Base-by-base conservation (phyloP, 345 rosid genomes). In the Rubroshorea leprosula region DNA sequence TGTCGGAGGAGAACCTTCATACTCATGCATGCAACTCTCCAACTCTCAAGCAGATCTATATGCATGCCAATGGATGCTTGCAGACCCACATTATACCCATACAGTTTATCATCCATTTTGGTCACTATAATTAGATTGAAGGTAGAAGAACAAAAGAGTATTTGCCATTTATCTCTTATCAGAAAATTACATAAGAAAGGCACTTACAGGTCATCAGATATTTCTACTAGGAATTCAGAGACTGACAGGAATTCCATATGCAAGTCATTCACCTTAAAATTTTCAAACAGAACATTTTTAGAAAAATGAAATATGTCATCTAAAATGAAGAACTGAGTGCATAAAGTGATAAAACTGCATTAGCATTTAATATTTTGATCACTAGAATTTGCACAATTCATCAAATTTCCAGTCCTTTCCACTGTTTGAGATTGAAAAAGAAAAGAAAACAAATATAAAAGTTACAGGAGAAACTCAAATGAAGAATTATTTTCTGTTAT, bases 161-260 rank as follows among this genome's bases (percentile, higher is more conserved):
- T 46, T 24, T 27, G 19, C 22, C n/a, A 4, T 2, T 26, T 12
- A 26, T n/a, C 45, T 5, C 53, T 23, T 46, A 12, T 58, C 24
- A 47, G 15, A 47, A 70, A 43, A n/a, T n/a, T 52, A 17, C 51
- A 24, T 44, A 47, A 20, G 16, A 48, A 49, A 57, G 51, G 51
- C 23, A 65, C 80, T 57, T 74, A 87, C 96, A 89, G 78, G 63
- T 92, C 96, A 72, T 86, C 96, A 16, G 96, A 83, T 53, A 92
- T 76, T 81, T 89, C 98, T 45, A 86, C 95, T 22, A 92, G 72
- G 69, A 86, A 84, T 69, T 89, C 96, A 10, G 98, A 88, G 39
- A 74, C 68, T 17, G 95, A 92, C 51, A 92, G 64, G 68, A 92
- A 89, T 49, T 83, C 93, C 95, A 86, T 86, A 61, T 89, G 93